Evolutionary conservation across 495 filamentous ascomycete genomes (phyloP).

Genomic region (Gamarada debralockiae): DNA sequence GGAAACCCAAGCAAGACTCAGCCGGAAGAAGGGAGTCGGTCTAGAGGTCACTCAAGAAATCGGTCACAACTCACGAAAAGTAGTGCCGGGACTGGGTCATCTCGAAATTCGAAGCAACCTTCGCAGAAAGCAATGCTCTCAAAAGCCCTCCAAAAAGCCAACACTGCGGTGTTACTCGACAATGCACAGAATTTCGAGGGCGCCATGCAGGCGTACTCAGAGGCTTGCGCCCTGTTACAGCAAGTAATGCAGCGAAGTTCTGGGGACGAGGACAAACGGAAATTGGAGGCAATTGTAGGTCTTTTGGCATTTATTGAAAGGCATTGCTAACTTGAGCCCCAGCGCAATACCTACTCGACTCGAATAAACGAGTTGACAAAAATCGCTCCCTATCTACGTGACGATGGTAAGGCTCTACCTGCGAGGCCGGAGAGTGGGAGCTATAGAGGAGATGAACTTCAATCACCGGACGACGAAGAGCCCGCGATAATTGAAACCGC

Average conservation of each 20-base stretch:
- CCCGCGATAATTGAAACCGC: slow-evolving; percentile 42
- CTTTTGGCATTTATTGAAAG: background rate
- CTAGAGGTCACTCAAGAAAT: slow-evolving; percentile 43
- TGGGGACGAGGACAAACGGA: slow-evolving; percentile 76
- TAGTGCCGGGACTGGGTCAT: slow-evolving; percentile 29
- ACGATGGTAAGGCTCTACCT: slow-evolving; percentile 70
- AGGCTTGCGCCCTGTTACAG: slow-evolving; percentile 80
- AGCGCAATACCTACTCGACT: slow-evolving; percentile 85
- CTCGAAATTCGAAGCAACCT: slow-evolving; percentile 32
- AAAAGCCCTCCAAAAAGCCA: slow-evolving; percentile 88
- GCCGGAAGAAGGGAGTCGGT: slow-evolving; percentile 6
- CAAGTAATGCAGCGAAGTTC: slow-evolving; percentile 82
- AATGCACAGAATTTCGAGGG: slow-evolving; percentile 93
- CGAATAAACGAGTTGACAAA: slow-evolving; percentile 80
- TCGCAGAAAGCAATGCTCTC: slow-evolving; percentile 92
- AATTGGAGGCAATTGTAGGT: slow-evolving; percentile 88
- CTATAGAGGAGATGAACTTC: slow-evolving; percentile 46
- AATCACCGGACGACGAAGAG: slow-evolving; percentile 46
- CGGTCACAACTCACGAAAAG: slow-evolving; percentile 41
- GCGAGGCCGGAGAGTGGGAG: slow-evolving; percentile 72
- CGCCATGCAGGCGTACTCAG: slow-evolving; percentile 84
- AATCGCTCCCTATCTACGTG: slow-evolving; percentile 53
- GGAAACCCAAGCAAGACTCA: background rate
- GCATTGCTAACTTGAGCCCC: slow-evolving; percentile 13
- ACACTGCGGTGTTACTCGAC: slow-evolving; percentile 90